Evolutionary conservation across 2,329 filamentous ascomycete species (phyloP).

Genomic region (Claviceps purpurea): DNA sequence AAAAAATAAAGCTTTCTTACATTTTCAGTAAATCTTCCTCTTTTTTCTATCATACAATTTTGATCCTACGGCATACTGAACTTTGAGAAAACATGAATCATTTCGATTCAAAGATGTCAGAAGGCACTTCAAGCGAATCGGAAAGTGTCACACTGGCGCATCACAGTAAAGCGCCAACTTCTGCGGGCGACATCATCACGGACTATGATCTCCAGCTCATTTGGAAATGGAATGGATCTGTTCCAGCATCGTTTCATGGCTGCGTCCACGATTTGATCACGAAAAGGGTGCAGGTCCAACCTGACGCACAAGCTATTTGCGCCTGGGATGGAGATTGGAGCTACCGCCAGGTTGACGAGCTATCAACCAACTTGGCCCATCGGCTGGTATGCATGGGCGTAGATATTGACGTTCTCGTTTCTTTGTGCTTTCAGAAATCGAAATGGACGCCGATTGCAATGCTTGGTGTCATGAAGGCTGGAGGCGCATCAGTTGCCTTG

Average conservation of each 20-base stretch:
- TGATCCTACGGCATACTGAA: too few species aligned
- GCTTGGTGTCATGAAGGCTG: constrained; percentile 2
- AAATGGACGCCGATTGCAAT: constrained; percentile 4
- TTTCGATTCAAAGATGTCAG: neutral
- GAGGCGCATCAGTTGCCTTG: neutral
- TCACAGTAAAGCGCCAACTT: too few species aligned
- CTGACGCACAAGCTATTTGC: constrained; percentile 4
- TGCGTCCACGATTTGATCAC: constrained; percentile 13
- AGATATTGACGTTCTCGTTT: neutral
- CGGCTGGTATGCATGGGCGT: constrained; percentile 2
- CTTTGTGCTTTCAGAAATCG: constrained; percentile 8
- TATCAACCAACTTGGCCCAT: constrained; percentile 3
- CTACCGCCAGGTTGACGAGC: constrained; percentile 18
- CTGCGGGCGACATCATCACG: neutral
- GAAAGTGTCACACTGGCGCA: neutral
- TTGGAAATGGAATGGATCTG: constrained; percentile 9
- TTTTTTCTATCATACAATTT: too few species aligned
- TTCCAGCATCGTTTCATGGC: constrained; percentile 5
- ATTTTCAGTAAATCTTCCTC: too few species aligned
- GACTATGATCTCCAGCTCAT: constrained; percentile 4
- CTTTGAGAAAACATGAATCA: too few species aligned
- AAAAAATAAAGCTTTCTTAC: too few species aligned
- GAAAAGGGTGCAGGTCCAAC: constrained; percentile 3
- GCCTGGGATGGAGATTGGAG: constrained; percentile 26
- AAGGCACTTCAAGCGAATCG: neutral